A percentile compares a stretch with the other conserved stretches of the same genome.
These are phyloP conservation scores for Penium margaritaceum DNA, from an alignment of 139 green algal species.

Conservation along the genomic window DNA sequence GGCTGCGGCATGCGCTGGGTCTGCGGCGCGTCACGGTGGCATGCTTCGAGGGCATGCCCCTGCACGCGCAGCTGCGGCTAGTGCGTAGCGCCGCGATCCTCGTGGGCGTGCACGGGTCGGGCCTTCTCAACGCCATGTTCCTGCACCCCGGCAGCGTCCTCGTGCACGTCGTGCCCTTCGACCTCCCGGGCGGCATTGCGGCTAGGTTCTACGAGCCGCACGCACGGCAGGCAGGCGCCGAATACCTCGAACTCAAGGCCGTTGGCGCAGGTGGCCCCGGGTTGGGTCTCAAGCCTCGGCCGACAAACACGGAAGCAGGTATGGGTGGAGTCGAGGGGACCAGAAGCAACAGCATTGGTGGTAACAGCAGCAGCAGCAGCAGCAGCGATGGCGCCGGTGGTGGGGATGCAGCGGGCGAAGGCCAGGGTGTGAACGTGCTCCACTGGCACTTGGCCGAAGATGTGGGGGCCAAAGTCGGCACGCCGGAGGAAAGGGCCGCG, in stretches of 20 bases:
- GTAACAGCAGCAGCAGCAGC: too few species aligned
- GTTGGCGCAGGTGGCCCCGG: too few species aligned
- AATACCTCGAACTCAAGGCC: slow-evolving; percentile 1
- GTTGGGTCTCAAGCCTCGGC: too few species aligned
- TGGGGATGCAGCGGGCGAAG: too few species aligned
- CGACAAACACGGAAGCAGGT: too few species aligned
- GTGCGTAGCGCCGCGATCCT: background rate
- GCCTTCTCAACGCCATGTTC: slow-evolving; percentile 2
- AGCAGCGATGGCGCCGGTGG: too few species aligned
- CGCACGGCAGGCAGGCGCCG: background rate
- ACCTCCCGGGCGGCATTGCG: background rate
- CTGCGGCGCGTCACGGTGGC: too few species aligned
- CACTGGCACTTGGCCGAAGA: slow-evolving; percentile 8
- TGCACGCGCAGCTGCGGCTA: background rate
- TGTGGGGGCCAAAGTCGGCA: background rate
- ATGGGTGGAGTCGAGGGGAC: too few species aligned
- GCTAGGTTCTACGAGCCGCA: slow-evolving; percentile 6
- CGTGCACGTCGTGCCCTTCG: background rate
- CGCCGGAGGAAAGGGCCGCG: background rate
- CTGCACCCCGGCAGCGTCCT: slow-evolving; percentile 2
- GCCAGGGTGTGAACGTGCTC: background rate
- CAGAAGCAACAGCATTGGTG: too few species aligned
- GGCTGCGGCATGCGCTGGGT: too few species aligned
- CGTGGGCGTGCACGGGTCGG: background rate
- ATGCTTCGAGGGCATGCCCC: background rate